Evolutionary conservation across 352 stramenopile genomes (phyloP).

Genomic region (Phytophthora uliginosa): DNA sequence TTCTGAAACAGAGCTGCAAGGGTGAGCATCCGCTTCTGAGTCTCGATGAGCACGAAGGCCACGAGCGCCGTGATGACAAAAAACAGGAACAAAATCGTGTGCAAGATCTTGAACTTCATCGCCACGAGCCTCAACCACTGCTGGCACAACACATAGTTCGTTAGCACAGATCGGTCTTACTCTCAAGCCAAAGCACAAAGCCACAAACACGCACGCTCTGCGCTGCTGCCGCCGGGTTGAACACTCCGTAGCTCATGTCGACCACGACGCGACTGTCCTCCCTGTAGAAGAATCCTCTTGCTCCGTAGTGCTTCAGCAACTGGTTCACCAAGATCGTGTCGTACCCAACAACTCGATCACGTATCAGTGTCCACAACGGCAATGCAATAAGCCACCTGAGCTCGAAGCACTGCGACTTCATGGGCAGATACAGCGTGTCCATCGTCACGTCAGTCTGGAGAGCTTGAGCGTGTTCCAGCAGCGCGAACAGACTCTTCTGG

Average conservation of each 20-base stretch:
- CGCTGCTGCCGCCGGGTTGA: slow-evolving; percentile 41
- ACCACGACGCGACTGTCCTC: slow-evolving; percentile 64
- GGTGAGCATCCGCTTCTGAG: slow-evolving; percentile 93
- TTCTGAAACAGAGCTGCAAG: slow-evolving; percentile 94
- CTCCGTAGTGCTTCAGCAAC: slow-evolving; percentile 70
- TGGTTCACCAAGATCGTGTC: slow-evolving; percentile 96
- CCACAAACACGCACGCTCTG: slow-evolving; percentile 40
- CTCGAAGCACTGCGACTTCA: slow-evolving; percentile 59
- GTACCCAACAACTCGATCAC: slow-evolving; percentile 73
- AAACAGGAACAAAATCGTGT: slow-evolving; percentile 95
- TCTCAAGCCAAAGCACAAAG: not conserved
- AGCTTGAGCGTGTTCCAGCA: slow-evolving; percentile 51
- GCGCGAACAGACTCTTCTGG: slow-evolving; percentile 75
- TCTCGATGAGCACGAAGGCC: slow-evolving; percentile 94
- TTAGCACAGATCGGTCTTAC: slow-evolving; percentile 3
- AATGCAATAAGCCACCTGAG: slow-evolving; percentile 48
- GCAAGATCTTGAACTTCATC: slow-evolving; percentile 92
- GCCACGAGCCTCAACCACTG: slow-evolving; percentile 48
- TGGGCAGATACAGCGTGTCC: slow-evolving; percentile 50
- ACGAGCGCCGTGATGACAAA: slow-evolving; percentile 95
- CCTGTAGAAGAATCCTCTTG: slow-evolving; percentile 75
- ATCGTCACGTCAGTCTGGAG: slow-evolving; percentile 43
- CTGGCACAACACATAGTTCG: not conserved
- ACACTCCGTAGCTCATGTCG: slow-evolving; percentile 81
- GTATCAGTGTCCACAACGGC: slow-evolving; percentile 53